Evolutionary conservation across 2,329 filamentous ascomycete species (phyloP).

Genomic region (Cordyceps cicadae): DNA sequence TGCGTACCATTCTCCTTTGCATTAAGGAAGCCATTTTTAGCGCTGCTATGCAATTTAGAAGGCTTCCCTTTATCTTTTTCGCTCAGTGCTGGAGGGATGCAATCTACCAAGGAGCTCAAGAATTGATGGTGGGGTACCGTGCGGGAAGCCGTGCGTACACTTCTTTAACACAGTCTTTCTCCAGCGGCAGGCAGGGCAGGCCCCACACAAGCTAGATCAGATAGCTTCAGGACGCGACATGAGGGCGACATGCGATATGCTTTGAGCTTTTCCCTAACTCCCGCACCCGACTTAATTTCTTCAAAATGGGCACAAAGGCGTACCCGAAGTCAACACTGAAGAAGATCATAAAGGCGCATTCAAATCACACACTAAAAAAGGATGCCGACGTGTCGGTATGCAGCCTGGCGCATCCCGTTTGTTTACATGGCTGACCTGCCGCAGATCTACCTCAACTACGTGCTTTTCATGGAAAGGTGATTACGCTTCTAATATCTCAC

Average conservation of each 20-base stretch:
- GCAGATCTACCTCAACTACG: slow-evolving; percentile 77
- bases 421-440: slow-evolving; percentile 19
- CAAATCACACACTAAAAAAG: slow-evolving; percentile 70
- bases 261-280: not conserved
- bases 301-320: slow-evolving; percentile 51
- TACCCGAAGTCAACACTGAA: slow-evolving; percentile 81
- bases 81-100: not conserved
- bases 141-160: not conserved
- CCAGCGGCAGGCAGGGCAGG: not conserved
- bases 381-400: slow-evolving; percentile 77
- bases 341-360: slow-evolving; percentile 84
- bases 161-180: not conserved
- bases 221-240: not conserved
- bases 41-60: not conserved
- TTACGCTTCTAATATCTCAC: slow-evolving; percentile 13
- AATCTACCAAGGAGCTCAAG: not conserved
- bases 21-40: slow-evolving; percentile 37
- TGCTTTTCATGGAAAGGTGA: slow-evolving; percentile 67
- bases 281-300: not conserved
- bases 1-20: slow-evolving; percentile 52
- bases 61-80: not conserved
- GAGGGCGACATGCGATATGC: not conserved
- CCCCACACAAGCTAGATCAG: slow-evolving; percentile 7
- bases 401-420: slow-evolving; percentile 16
- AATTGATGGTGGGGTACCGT: slow-evolving; percentile 12